Conservation (phyloP, 257 asterid genomes). For the Gentiana macrophylla region DNA sequence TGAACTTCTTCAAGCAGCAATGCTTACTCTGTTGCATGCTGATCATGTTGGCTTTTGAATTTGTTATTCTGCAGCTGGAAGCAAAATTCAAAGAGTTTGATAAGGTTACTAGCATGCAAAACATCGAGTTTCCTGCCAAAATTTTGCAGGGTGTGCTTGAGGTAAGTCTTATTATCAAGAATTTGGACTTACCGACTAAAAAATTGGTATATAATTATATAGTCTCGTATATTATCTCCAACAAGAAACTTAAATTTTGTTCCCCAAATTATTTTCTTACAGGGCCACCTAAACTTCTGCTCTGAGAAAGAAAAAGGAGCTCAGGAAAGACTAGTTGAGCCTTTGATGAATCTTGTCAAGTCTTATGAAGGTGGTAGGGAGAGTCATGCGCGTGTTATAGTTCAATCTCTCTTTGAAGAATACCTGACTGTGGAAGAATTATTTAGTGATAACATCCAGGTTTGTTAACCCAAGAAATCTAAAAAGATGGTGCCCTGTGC, state of each 20-base stretch:
- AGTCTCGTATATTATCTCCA: no score
- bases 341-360: conserved; percentile 81
- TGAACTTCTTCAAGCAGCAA: background rate
- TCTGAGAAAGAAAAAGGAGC: conserved; percentile 81
- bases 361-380: conserved; percentile 98
- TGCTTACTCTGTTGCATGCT: background rate
- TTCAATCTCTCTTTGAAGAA: conserved; percentile 79
- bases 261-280: conserved; percentile 6
- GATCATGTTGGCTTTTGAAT: conserved; percentile 3
- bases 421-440: conserved; percentile 85
- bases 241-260: background rate
- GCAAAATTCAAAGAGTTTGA: conserved; percentile 66
- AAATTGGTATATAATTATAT: no score
- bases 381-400: conserved; percentile 92
- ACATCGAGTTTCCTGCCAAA: conserved; percentile 89
- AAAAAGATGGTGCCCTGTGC: no score
- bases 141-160: conserved; percentile 64
- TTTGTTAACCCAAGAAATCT: conserved; percentile 3
- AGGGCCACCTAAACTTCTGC: conserved; percentile 65
- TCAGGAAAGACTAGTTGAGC: conserved; percentile 90
- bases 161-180: conserved; percentile 33
- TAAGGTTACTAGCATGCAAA: conserved; percentile 46
- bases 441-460: conserved; percentile 94
- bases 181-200: conserved; percentile 1
- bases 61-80: conserved; percentile 53